Evolutionary conservation across 192 early-diverging fungal species (phyloP), one percentile per base, ranked within the genome.

Genomic region (Linnemannia elongata): DNA sequence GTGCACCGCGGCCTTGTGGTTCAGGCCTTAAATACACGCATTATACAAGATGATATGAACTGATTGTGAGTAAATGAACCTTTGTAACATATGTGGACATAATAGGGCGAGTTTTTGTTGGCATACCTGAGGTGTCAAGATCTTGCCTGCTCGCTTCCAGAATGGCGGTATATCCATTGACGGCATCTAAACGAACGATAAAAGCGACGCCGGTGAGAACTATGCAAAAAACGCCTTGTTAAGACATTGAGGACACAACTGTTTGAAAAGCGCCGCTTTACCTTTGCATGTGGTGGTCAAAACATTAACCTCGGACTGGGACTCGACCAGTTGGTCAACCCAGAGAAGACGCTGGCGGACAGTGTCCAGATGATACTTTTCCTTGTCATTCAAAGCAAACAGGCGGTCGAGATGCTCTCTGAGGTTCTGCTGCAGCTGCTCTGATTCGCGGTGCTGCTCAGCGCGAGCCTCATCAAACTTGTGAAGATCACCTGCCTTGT

Each of bases 51-150:
- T 8, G 6, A 0, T 52, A n/a, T 15, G 49, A 39, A 44, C 7
- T 39, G 22, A 27, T 41, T 57, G 17, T 35, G 27, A 24, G 24
- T 18, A 30, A 68, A 18, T 4, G 22, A n/a, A 10, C 20, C 52
- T 60, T 36, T 76, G 5, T n/a, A n/a, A 18, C 1, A 57, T 13
- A 24, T 38, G 1, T 35, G 38, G 38, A 39, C 38, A 4, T 39
- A 39, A 39, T 5, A 6, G 38, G 38, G 38, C 3, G 38, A 39
- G 38, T 39, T 39, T 6, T 17, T 45, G 9, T 57, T 42, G 5
- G 30, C 15, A 15, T 81, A 86, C 84, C 79, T 74, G 84, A 52
- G 4, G 84, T 80, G 45, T 86, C 84, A 13, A 76, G 49, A 57
- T 55, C 76, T 20, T 57, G 33, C 45, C 69, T 74, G 69, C 77